These are phyloP conservation scores for Aspergillus asperescens DNA, from an alignment of 495 filamentous ascomycete genomes.

Conservation along the genomic window DNA sequence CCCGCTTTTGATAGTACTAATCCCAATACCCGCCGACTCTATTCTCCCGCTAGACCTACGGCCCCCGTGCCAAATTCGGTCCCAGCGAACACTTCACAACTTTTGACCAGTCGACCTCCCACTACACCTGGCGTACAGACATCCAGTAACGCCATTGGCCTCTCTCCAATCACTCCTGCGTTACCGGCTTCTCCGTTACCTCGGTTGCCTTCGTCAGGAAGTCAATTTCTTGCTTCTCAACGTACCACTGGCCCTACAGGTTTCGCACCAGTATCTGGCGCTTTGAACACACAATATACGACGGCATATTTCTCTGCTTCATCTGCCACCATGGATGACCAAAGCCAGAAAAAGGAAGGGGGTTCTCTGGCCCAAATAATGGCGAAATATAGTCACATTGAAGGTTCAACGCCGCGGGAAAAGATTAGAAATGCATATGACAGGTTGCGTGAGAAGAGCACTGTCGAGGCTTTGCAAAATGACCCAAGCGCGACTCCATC, in stretches of 20 bases:
- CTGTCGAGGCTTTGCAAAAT: conserved; percentile 6
- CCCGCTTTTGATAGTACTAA: background rate
- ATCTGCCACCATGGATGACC: conserved; percentile 16
- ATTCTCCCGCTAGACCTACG: background rate
- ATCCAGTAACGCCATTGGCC: background rate
- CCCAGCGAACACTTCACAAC: background rate
- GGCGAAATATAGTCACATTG: conserved; percentile 28
- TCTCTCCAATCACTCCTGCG: background rate
- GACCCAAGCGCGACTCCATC: conserved; percentile 36
- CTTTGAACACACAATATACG: background rate
- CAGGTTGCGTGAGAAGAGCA: conserved; percentile 17
- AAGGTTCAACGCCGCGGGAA: conserved; percentile 28
- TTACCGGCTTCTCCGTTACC: background rate
- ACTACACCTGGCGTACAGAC: background rate
- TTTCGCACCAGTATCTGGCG: background rate
- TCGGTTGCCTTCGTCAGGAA: background rate
- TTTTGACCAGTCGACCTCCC: background rate
- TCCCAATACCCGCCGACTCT: background rate
- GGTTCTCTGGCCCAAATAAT: conserved; percentile 18
- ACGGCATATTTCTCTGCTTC: too few relatives aligned
- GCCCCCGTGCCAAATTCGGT: conserved; percentile 6
- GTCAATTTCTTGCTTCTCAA: background rate
- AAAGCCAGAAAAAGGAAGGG: conserved; percentile 12
- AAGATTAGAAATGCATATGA: conserved; percentile 30
- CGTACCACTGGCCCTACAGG: background rate